Evolutionary conservation across 2,329 filamentous ascomycete genomes (phyloP).

Genomic region (Pochonia chlamydosporia): DNA sequence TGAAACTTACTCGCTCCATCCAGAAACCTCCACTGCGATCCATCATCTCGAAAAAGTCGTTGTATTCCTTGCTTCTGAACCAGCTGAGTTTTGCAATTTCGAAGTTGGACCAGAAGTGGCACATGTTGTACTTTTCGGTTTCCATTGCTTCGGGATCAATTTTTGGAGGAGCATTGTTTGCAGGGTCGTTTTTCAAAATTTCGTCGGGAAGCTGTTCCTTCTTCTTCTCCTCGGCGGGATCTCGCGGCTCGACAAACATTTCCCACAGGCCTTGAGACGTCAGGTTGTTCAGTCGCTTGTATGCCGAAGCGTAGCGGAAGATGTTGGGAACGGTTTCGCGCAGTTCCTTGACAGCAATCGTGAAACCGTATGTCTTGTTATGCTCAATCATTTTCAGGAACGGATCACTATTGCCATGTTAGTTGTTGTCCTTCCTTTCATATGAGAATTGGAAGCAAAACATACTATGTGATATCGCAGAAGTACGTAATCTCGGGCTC

Average conservation of each 20-base stretch:
- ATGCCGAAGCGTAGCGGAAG: slow-evolving; percentile 97
- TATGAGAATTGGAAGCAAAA: too few species aligned
- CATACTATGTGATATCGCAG: slow-evolving; percentile 96
- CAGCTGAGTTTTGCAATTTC: slow-evolving; percentile 93
- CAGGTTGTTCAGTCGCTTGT: slow-evolving; percentile 87
- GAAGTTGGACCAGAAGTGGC: slow-evolving; percentile 99
- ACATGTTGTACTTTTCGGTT: slow-evolving; percentile 98
- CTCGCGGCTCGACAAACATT: slow-evolving; percentile 84
- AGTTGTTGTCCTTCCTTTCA: too few species aligned
- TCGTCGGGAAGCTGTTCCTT: slow-evolving; percentile 73
- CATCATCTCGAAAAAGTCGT: slow-evolving; percentile 99
- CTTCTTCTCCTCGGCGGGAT: slow-evolving; percentile 56
- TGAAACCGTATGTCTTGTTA: slow-evolving; percentile 99
- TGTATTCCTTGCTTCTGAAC: slow-evolving; percentile 95
- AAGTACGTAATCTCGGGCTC: slow-evolving; percentile 99
- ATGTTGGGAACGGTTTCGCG: slow-evolving; percentile 98
- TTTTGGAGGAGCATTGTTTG: slow-evolving; percentile 63
- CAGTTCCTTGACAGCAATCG: slow-evolving; percentile 96
- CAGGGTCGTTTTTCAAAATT: slow-evolving; percentile 70
- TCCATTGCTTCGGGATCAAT: slow-evolving; percentile 94
- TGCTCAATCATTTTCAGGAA: slow-evolving; percentile 90
- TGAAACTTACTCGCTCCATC: slow-evolving; percentile 78
- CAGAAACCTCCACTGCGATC: slow-evolving; percentile 96
- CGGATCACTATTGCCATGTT: slow-evolving; percentile 52
- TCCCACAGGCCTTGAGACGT: slow-evolving; percentile 94